Base-by-base conservation (phyloP, 352 stramenopile genomes). In the Pythium folliculosum region DNA sequence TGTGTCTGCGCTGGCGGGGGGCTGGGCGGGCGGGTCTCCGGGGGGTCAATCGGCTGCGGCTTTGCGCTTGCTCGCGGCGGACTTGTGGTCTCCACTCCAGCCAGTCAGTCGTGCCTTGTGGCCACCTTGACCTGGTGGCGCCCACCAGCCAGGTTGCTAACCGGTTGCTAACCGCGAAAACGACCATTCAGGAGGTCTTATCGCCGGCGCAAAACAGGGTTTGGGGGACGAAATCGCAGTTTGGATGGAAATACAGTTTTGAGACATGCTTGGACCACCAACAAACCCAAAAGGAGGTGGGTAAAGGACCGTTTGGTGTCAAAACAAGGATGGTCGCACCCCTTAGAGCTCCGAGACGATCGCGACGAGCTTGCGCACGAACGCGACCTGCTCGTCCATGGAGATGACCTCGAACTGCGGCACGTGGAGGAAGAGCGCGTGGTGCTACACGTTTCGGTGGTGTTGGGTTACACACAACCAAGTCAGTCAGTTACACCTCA, bases 351-450 rank as follows among this genome's bases (percentile, higher is more conserved):
- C 69, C 65, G 81, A 64, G 23, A 94, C 56, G 5, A 84, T 53
- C 32, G 80, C 80, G 19, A 94, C 66, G 37, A 94, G 67, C 59
- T 80, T 77, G 61, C 80, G 76, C n/a, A 86, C 76, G 35, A 90
- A 78, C 17, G 63, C 72, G 38, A 92, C 58, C 43, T 95, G 87
- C 35, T 90, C 76, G 10, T 91, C 80, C 44, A 81, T 70, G 23
- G 70, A 45, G 38, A 94, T 76, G 43, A 80, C 76, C 1, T 65
- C 54, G 61, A 94, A 91, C 67, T 84, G 60, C 1, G 87, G 87
- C 27, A 94, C 82, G 60, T 94, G 87, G 48, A 95, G 65, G 69
- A 95, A 95, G 38, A 95, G 75, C 37, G 77, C 81, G 30, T 81
- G 65, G 60, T 89, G 74, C 82, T 92, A 51, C 23, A 56, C 6